phyloP scores from a whole-genome alignment of 139 green algal genomes.

The Chlorella vulgaris region DNA sequence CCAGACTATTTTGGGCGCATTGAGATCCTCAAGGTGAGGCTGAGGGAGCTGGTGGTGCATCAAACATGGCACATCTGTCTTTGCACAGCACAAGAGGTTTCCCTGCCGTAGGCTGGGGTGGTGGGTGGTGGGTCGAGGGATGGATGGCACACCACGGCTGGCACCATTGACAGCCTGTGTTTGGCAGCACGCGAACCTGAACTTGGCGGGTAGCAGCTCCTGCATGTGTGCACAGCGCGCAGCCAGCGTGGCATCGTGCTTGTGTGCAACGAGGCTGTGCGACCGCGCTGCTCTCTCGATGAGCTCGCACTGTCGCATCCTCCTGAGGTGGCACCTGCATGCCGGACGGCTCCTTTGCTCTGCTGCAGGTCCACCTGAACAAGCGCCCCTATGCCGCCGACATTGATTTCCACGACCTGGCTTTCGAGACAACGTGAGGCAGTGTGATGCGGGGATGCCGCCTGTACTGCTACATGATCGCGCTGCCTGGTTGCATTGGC shows the following conservation, averaged over 20 bases:
- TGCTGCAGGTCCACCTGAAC: slow-evolving; percentile 58
- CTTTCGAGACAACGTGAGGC: slow-evolving; percentile 53
- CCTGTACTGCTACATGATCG: not conserved
- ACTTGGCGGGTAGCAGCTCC: no score
- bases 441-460: not conserved
- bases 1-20: slow-evolving; percentile 83
- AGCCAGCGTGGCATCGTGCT: no score
- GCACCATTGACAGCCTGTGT: no score
- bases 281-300: no score
- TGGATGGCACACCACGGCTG: no score
- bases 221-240: no score
- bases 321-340: not conserved
- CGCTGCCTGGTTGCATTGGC: not conserved
- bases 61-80: not conserved
- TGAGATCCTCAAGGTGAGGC: slow-evolving; percentile 66
- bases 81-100: not conserved
- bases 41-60: not conserved
- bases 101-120: not conserved
- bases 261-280: no score
- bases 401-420: slow-evolving; percentile 59
- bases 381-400: slow-evolving; percentile 40
- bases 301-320: not conserved
- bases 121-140: no score
- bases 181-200: no score
- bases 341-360: not conserved